These are phyloP conservation scores for Hanseniaspora hatyaiensis DNA, from an alignment of 805 yeast species.

Conservation along the genomic window DNA sequence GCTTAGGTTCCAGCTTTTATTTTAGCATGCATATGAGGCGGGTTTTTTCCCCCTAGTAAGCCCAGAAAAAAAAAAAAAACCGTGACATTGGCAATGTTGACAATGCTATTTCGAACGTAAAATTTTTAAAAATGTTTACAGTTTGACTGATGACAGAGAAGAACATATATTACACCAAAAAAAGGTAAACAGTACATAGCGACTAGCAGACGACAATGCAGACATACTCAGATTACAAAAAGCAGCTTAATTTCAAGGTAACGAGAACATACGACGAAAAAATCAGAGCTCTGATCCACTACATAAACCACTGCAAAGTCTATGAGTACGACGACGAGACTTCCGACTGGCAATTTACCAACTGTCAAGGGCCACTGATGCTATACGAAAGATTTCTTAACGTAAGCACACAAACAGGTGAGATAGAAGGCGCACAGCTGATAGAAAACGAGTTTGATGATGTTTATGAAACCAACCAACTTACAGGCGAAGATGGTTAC, in stretches of 20 bases:
- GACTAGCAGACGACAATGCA: background rate
- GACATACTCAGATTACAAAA: slow-evolving; percentile 10
- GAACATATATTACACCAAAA: too few relatives aligned
- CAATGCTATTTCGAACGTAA: too few relatives aligned
- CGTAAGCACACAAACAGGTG: slow-evolving; percentile 1
- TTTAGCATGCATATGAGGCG: too few relatives aligned
- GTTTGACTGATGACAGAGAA: too few relatives aligned
- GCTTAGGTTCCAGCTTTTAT: too few relatives aligned
- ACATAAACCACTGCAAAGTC: slow-evolving; percentile 9
- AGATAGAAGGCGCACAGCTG: background rate
- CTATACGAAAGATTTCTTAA: slow-evolving; percentile 4
- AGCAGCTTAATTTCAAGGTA: slow-evolving; percentile 11
- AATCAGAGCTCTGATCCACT: slow-evolving; percentile 6
- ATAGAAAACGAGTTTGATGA: slow-evolving; percentile 10
- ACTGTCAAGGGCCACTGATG: slow-evolving; percentile 13
- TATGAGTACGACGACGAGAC: slow-evolving; percentile 9
- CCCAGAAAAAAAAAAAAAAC: too few relatives aligned
- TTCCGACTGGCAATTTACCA: slow-evolving; percentile 10
- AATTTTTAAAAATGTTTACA: too few relatives aligned
- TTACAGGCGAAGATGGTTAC: slow-evolving; percentile 33
- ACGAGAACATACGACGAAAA: slow-evolving; percentile 11
- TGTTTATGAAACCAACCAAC: slow-evolving; percentile 1
- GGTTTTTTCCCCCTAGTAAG: too few relatives aligned
- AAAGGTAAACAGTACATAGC: too few relatives aligned
- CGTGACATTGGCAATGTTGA: too few relatives aligned